Evolutionary conservation across 192 early-diverging fungal species (phyloP).

Genomic region (Gonapodya sp.): DNA sequence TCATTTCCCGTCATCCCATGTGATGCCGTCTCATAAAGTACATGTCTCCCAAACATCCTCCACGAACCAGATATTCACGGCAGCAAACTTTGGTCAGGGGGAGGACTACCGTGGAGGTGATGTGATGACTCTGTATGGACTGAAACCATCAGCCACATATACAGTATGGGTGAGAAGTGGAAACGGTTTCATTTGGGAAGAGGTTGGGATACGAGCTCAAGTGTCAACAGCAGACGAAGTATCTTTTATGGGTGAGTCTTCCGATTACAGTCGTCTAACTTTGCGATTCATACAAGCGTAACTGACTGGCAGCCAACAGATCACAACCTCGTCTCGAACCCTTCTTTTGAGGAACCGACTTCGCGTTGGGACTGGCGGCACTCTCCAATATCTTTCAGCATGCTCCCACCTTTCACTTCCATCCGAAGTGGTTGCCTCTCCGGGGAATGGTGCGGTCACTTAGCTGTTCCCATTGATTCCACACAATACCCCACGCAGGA

Average conservation of each 20-base stretch:
- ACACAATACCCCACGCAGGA: neutral
- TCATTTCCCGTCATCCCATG: no score
- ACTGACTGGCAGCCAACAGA: no score
- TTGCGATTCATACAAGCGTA: no score
- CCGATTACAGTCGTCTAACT: no score
- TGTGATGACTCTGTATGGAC: constrained; percentile 15
- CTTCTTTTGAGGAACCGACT: constrained; percentile 19
- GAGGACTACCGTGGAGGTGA: constrained; percentile 22
- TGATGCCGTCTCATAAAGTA: no score
- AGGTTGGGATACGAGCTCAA: constrained; percentile 1
- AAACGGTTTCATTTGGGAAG: constrained; percentile 20
- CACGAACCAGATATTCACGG: no score
- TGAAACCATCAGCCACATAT: constrained; percentile 17
- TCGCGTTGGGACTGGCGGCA: constrained; percentile 18
- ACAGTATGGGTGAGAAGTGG: constrained; percentile 22
- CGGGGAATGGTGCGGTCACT: neutral
- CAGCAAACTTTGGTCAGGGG: constrained; percentile 24
- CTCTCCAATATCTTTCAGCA: constrained; percentile 10
- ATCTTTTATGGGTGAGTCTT: neutral
- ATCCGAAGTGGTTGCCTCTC: neutral
- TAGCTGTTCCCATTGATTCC: neutral
- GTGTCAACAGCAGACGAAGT: neutral
- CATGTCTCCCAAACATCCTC: no score
- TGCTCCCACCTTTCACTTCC: constrained; percentile 16
- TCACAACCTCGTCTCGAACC: constrained; percentile 20